Percentiles rank a stretch among this genome's conserved stretches.
These are phyloP conservation scores for Bertia moriformis DNA, from an alignment of 2,329 filamentous ascomycete genomes.

Conservation along the genomic window DNA sequence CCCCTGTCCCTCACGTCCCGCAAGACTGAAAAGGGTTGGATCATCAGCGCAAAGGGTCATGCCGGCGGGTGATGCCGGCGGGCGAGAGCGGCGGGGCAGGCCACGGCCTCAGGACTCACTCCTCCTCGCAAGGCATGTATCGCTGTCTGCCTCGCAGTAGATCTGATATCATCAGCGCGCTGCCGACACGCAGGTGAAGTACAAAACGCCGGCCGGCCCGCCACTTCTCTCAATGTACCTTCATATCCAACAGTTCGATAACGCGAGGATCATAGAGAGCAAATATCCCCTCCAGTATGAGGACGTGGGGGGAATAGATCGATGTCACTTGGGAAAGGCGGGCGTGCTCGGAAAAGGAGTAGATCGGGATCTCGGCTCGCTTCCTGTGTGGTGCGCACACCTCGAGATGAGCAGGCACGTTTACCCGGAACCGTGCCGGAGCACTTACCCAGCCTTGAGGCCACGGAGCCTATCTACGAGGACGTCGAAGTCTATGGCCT, in stretches of 20 bases:
- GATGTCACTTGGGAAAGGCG: slow-evolving; percentile 66
- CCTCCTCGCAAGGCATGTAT: slow-evolving; percentile 80
- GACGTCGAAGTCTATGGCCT: slow-evolving; percentile 85
- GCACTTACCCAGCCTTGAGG: slow-evolving; percentile 79
- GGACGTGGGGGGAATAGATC: slow-evolving; percentile 89
- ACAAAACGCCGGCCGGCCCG: too few species aligned
- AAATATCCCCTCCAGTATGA: slow-evolving; percentile 92
- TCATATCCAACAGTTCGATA: slow-evolving; percentile 77
- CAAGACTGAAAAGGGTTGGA: slow-evolving; percentile 42
- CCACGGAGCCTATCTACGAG: slow-evolving; percentile 67
- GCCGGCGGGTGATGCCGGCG: background rate
- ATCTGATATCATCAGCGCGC: slow-evolving; percentile 36
- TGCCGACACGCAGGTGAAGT: too few species aligned
- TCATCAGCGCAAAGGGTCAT: background rate
- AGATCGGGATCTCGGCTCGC: slow-evolving; percentile 80
- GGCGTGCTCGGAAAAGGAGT: slow-evolving; percentile 87
- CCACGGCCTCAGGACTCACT: slow-evolving; percentile 40
- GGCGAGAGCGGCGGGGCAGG: too few species aligned
- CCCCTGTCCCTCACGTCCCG: slow-evolving; percentile 82
- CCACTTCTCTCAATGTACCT: too few species aligned
- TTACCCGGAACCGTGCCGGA: too few species aligned
- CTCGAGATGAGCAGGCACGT: too few species aligned
- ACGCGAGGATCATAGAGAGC: slow-evolving; percentile 81
- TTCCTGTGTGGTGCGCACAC: slow-evolving; percentile 42
- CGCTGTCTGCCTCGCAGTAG: slow-evolving; percentile 89